phyloP scores from a whole-genome alignment of 23 red algal species.

The Gracilaria vermiculophylla region DNA sequence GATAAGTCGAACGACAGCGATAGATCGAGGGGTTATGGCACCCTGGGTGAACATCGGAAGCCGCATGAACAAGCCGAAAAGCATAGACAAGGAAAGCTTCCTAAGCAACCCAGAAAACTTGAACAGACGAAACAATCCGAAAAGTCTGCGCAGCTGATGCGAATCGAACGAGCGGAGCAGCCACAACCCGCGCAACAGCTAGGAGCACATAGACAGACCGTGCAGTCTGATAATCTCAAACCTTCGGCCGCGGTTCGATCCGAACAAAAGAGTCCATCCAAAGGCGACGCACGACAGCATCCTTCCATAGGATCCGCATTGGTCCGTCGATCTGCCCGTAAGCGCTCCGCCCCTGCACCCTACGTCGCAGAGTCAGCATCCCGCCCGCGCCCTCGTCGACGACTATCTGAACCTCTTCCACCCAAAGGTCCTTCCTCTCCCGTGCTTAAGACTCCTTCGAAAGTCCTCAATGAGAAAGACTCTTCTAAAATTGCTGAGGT shows the following conservation, averaged over 20 bases:
- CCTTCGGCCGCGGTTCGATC: neutral
- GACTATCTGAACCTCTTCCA: neutral
- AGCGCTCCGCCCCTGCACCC: neutral
- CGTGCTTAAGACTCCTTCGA: neutral
- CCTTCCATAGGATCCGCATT: neutral
- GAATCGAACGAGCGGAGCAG: neutral
- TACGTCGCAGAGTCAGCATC: slow-evolving; percentile 22
- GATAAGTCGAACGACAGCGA: too few relatives aligned
- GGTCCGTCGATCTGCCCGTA: slow-evolving; percentile 5
- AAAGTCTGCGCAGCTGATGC: neutral
- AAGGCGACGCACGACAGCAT: neutral
- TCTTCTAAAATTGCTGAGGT: neutral
- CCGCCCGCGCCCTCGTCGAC: neutral
- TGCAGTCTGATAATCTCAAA: neutral
- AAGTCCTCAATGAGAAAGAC: neutral
- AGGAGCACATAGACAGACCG: neutral
- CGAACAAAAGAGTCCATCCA: neutral
- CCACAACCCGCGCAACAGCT: neutral
- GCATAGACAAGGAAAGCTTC: neutral
- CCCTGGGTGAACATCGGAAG: too few relatives aligned
- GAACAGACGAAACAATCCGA: neutral
- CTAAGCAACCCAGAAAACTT: neutral
- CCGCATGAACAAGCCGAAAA: too few relatives aligned
- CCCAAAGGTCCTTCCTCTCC: neutral
- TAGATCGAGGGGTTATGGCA: too few relatives aligned